These are phyloP conservation scores for Phaeosphaeriaceae sp. DNA, from an alignment of 2,329 filamentous ascomycete genomes.

Conservation along the genomic window DNA sequence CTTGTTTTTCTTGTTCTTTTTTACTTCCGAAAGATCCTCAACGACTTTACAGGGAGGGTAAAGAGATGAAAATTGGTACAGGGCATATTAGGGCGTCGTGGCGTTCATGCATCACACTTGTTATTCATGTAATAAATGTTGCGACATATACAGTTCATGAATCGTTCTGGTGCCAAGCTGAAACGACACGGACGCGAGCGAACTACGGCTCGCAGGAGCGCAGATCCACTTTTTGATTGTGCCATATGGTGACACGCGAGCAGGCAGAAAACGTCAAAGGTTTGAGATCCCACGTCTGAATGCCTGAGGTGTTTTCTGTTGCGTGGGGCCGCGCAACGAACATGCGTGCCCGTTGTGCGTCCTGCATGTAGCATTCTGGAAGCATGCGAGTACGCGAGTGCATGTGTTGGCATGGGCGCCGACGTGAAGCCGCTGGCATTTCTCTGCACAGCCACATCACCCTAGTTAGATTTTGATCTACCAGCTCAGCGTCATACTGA, in stretches of 20 bases:
- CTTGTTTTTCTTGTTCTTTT: constrained; percentile 1
- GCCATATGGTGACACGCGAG: constrained; percentile 14
- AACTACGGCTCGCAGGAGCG: background rate
- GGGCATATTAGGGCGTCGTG: constrained; percentile 14
- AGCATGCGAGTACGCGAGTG: background rate
- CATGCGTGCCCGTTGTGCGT: background rate
- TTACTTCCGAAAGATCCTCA: constrained; percentile 1
- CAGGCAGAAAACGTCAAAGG: constrained; percentile 14
- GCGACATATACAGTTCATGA: constrained; percentile 19
- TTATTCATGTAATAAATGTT: constrained; percentile 13
- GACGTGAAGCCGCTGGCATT: too few relatives aligned
- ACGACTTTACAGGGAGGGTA: background rate
- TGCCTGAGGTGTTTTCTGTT: constrained; percentile 13
- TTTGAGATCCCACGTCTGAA: constrained; percentile 13
- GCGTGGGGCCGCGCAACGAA: constrained; percentile 3
- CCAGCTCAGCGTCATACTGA: background rate
- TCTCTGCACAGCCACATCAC: background rate
- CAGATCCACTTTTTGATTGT: constrained; percentile 6
- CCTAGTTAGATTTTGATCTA: background rate
- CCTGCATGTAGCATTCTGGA: background rate
- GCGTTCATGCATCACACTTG: constrained; percentile 17
- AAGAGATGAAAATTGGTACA: too few relatives aligned
- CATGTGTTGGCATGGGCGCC: background rate
- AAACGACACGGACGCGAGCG: constrained; percentile 14
- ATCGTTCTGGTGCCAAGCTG: constrained; percentile 18